Conservation (phyloP, 768 basidiomycete genomes). For the Suillus subaureus region DNA sequence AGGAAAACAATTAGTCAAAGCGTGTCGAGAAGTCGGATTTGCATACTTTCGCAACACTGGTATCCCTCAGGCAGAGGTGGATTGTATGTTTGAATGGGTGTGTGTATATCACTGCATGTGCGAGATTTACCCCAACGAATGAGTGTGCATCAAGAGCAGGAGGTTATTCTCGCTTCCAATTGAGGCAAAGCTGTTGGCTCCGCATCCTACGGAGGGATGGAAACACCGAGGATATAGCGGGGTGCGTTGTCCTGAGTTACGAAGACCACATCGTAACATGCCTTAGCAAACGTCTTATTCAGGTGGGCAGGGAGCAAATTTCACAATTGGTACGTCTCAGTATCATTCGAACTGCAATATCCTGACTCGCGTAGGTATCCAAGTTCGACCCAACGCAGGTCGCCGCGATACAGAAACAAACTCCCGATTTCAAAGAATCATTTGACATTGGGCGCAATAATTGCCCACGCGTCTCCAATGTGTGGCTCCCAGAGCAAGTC, state of each 20-base stretch:
- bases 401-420: constrained; percentile 29
- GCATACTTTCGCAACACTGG: constrained; percentile 50
- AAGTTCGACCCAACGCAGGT: constrained; percentile 36
- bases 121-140: neutral
- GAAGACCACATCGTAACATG: neutral
- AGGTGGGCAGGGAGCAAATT: constrained; percentile 48
- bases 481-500: constrained; percentile 55
- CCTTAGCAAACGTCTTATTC: neutral
- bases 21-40: constrained; percentile 41
- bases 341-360: neutral
- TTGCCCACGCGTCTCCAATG: constrained; percentile 47
- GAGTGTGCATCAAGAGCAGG: constrained; percentile 33
- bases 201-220: constrained; percentile 46
- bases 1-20: constrained; percentile 17
- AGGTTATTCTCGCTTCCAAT: constrained; percentile 40
- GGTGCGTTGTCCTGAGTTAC: constrained; percentile 13
- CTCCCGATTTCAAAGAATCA: constrained; percentile 51
- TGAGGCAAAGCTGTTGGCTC: constrained; percentile 45
- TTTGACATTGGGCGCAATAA: constrained; percentile 56
- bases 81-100: constrained; percentile 47
- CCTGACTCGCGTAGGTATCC: constrained; percentile 23
- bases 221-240: constrained; percentile 45
- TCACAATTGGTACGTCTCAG: constrained; percentile 21
- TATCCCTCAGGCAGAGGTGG: constrained; percentile 38
- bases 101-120: constrained; percentile 13